phyloP scores from a whole-genome alignment of 2,329 filamentous ascomycete genomes.

The Alternaria panax region DNA sequence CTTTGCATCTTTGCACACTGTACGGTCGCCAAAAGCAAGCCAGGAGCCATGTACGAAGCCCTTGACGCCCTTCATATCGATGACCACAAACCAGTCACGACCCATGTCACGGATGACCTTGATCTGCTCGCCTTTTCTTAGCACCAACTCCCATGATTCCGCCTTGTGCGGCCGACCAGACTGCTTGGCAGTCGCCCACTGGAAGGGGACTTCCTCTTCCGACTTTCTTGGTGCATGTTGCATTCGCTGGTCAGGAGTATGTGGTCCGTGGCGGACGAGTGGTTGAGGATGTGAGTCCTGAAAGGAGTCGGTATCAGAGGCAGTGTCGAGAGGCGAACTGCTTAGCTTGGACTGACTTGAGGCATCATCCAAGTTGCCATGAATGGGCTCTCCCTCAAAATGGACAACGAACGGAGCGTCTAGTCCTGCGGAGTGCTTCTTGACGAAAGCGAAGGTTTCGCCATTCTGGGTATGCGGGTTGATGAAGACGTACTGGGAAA shows the following conservation, averaged over 20 bases:
- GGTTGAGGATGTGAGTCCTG: background rate
- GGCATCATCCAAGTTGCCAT: conserved; percentile 15
- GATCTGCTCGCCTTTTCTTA: conserved; percentile 34
- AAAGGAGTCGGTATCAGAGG: background rate
- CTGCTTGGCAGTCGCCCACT: conserved; percentile 31
- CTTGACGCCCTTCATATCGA: conserved; percentile 15
- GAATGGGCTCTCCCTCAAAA: conserved; percentile 22
- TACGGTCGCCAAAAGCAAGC: conserved; percentile 30
- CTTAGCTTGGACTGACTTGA: background rate
- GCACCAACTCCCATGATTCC: conserved; percentile 35
- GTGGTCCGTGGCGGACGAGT: background rate
- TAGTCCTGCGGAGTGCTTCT: conserved; percentile 21
- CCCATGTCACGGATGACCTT: conserved; percentile 34
- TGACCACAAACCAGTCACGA: conserved; percentile 33
- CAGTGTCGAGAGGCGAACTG: background rate
- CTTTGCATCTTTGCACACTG: conserved; percentile 18
- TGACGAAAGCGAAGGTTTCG: conserved; percentile 39
- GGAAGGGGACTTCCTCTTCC: conserved; percentile 9
- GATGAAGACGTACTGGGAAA: conserved; percentile 28
- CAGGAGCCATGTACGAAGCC: conserved; percentile 39
- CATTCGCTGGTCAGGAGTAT: conserved; percentile 1
- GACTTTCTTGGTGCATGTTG: conserved; percentile 1
- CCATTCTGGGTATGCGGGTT: conserved; percentile 27
- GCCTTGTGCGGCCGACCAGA: conserved; percentile 29
- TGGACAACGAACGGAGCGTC: conserved; percentile 27